Evolutionary conservation across 2,329 filamentous ascomycete genomes (phyloP), one percentile per base, ranked within the genome.

Genomic region (Tricladium varicosporioides): DNA sequence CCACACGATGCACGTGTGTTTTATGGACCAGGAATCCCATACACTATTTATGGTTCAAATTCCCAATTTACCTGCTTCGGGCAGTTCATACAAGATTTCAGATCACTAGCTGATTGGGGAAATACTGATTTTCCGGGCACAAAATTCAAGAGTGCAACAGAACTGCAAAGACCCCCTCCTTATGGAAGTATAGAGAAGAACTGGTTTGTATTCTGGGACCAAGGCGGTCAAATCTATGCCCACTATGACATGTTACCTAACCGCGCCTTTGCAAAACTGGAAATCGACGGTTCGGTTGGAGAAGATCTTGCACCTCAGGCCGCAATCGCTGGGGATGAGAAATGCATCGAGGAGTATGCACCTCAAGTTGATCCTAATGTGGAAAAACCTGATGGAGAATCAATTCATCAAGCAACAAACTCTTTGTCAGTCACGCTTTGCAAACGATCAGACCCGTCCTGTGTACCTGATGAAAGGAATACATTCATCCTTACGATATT

Each of bases 121-220:
- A 62, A 64, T 18, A 69, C 9, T 63, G 62, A 15, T 58, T 66
- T 27, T 27, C 22, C 44, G 11, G 27, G 11, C 31, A 56, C 19
- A 54, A 69, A 64, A 2, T 66, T 71, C 48, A 57, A 67, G 8
- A 48, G 63, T 0, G 75, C 74, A 0, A 81, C 75, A 1, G 83
- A 85, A 60, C 66, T 86, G 2, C 76, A 79, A 40, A 72, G 81
- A 0, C 82, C 80, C 0, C 57, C 63, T 1, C 76, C 78, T 0
- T 78, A 72, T 63, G 64, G 66, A 2, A 36, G 63, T 0, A 63
- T 85, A 22, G 82, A 86, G 70, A 85, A 85, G 76, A 86, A 86
- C 63, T 86, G 76, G 74, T 86, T 85, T 61, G 58, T 81, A 2
- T 86, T 85, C 70, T 86, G 82, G 82, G 81, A 84, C 59, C 56